Base-by-base conservation (phyloP, 495 filamentous ascomycete species). In the Delitschia confertaspora region DNA sequence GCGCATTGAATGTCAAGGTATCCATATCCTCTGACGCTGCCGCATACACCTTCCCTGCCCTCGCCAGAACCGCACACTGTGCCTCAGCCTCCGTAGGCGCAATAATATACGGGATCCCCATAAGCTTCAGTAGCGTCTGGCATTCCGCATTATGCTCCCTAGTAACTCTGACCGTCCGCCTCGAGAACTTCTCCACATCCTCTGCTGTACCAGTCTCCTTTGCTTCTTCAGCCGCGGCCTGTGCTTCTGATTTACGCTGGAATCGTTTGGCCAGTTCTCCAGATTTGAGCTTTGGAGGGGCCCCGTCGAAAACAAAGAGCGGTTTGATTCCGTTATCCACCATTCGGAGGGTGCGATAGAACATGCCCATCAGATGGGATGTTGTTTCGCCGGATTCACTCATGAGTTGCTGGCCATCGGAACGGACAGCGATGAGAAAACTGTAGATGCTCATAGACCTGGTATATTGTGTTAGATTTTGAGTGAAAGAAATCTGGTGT, bases 21-120 rank as follows among this genome's bases (percentile, higher is more conserved):
- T 99, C 91, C 91, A 99, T 99, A 67, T 99, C 91, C 68, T 99
- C 91, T 30, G 82, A 89, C 1, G 91, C 91, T 19, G 91, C 91
- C 11, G 88, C 91, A 51, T 91, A 99, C 23, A 98, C 91, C 66
- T 95, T 96, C 8, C 86, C 88, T 11, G 84, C 91, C 40, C 84
- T 73, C 2, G 91, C 91, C 40, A 99, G 71, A 22, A 80, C 82
- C 0, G 91, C 93, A 53, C 91, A 98, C 57, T 98, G 91, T 1
- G 91, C 91, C 66, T 98, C 91, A 4, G 91, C 91, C 64, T 98
- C 91, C 5, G 93, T 96, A 0, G 91, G 91, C 0, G 91, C 93
- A 60, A 91, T 72, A 36, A 98, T 89, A 57, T 83, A 96, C 5
- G 91, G 91, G 30, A 98, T 80, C 11, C 91, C 91, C 91, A 98